Base-by-base conservation (phyloP, 371 early-diverging fungal species). In the Smittium culicis region DNA sequence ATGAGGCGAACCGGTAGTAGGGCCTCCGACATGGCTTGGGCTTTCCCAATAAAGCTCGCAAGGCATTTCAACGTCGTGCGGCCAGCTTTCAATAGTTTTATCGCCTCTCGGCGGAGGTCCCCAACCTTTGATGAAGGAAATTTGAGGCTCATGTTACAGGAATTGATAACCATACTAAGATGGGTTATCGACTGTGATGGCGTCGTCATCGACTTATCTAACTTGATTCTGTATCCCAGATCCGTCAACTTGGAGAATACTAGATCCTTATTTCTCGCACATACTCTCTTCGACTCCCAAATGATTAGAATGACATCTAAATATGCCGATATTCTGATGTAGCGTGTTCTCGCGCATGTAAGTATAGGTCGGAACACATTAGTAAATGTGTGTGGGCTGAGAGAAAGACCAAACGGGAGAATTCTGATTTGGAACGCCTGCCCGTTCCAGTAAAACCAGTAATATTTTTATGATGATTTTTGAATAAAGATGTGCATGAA, bases 381-480 rank as follows among this genome's bases (percentile, higher is more conserved):
- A 8, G 80, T 79, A 82, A 82, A 24, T 73, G 73, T 8, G 67
- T 68, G 0, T 79, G 80, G 1, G 76, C 72, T 25, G 77, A 71
- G 1, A 78, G 74, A 0, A 80, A 72, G 2, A 78, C 82, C 62
- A 80, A 82, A 0, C 78, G 73, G 30, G 74, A 63, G 0, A 76
- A 72, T 1, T 69, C 67, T 71, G 74, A 82, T 67, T 79, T 80
- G 69, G 78, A 80, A 27, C 70, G 66, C 31, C 74, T 67, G 16
- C 73, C 74, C 31, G 77, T 71, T 74, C 79, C 80, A 27, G 68
- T 54, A 59, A 80, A 79, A 54, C 75, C 80, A 14, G 80, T 73
- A 65, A 69, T 78, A 0, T 63, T 54, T 64, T 67, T 65, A 67
- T 76, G 69, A 24, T 73, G 72, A 5, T 68, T 56, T n/a, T 72